Base-by-base conservation (phyloP, 176 grass and related monocot species). In the Lolium multiflorum region DNA sequence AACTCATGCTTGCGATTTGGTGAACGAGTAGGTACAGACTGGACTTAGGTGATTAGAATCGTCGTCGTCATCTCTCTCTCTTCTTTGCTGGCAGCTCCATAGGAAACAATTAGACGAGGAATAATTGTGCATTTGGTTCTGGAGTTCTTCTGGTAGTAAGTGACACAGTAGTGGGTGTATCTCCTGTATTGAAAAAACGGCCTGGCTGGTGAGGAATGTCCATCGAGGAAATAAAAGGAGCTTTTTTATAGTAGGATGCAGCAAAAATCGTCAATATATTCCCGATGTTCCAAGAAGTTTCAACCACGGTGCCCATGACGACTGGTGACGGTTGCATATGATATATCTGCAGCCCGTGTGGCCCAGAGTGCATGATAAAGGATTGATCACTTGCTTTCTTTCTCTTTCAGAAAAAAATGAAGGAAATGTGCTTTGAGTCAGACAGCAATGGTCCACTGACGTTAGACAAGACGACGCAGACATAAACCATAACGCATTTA, bases 31-130 rank as follows among this genome's bases (percentile, higher is more conserved):
- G n/a, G 52, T 83, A 55, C 57, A 14, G 79, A 63, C 79, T 59
- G 44, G 75, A 74, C 82, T 28, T 21, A 5, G 54, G 65, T 58
- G 82, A 74, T 47, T 7, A 75, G 71, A 7, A 51, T 74, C 64
- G 0, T 67, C 15, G 1, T 50, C 44, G 3, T 47, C 44, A 44
- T 48, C 70, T 10, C 3, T 68, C 65, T 39, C 31, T 37, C 64
- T 67, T 67, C 20, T 3, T 8, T 73, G 71, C 43, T 73, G 71
- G 12, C 71, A 74, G 72, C 8, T 52, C 46, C 46, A 52, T 51
- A 16, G 9, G 12, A 14, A 46, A 41, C 44, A 49, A n/a, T 9
- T 74, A 3, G 43, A 4, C 69, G 7, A 13, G 1, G 70, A 47
- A 24, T 13, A 14, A 73, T 1, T 22, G 0, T 15, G 7, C 15